Evolutionary conservation across 169 alveolate species (phyloP).

Genomic region (Eimeria mitis): DNA sequence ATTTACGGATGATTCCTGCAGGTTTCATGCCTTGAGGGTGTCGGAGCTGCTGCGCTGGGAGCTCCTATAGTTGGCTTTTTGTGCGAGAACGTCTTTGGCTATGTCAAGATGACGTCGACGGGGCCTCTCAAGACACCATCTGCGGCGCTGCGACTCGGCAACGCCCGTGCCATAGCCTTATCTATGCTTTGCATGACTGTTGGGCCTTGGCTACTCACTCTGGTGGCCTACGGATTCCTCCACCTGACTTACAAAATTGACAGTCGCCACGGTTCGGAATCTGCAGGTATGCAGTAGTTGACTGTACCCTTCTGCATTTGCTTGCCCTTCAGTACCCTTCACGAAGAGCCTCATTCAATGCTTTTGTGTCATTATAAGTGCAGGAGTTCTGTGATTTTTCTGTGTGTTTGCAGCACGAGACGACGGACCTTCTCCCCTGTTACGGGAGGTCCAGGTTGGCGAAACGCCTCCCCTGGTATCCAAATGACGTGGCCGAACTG

Average conservation of each 20-base stretch:
- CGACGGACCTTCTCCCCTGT: not conserved
- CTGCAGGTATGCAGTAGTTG: not conserved
- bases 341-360: not conserved
- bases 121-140: constrained; percentile 76
- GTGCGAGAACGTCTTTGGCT: constrained; percentile 92
- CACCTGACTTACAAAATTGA: constrained; percentile 85
- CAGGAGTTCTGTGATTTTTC: not conserved
- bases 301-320: not conserved
- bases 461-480: constrained; percentile 5
- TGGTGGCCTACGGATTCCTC: constrained; percentile 87
- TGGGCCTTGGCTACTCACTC: constrained; percentile 89
- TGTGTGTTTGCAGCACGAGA: not conserved
- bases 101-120: constrained; percentile 67
- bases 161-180: constrained; percentile 90
- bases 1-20: constrained; percentile 53
- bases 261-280: constrained; percentile 54
- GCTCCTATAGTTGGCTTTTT: constrained; percentile 92
- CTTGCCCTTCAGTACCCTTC: not conserved
- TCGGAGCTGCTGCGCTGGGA: constrained; percentile 90
- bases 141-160: constrained; percentile 84
- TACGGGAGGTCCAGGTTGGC: not conserved
- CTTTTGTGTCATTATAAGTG: not conserved
- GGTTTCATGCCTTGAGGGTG: constrained; percentile 92
- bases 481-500: not conserved
- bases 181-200: constrained; percentile 89